phyloP scores from a whole-genome alignment of 148 eudicot genomes.

The Pharnaceum exiguum region DNA sequence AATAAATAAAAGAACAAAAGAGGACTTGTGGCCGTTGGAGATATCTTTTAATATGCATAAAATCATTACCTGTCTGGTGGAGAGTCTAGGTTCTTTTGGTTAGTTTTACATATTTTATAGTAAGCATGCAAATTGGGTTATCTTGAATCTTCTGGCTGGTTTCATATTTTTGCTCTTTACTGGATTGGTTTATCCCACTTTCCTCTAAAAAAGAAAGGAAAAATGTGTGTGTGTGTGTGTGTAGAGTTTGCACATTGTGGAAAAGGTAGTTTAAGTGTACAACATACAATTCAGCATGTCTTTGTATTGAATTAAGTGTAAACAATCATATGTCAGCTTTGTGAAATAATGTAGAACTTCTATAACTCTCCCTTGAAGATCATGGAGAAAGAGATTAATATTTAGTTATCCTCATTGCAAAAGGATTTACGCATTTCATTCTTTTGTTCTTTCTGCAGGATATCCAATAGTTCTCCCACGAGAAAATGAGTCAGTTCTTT shows the following conservation, averaged over 20 bases:
- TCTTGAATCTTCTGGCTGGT: background rate
- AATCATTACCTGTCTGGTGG: no score
- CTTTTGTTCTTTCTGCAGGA: conserved; percentile 37
- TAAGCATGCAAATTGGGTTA: background rate
- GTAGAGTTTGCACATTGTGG: no score
- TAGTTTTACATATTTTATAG: no score
- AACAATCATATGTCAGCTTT: background rate
- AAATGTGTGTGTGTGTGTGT: no score
- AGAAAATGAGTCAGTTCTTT: conserved; percentile 85
- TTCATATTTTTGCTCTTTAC: background rate
- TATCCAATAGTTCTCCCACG: conserved; percentile 82
- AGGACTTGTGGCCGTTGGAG: no score
- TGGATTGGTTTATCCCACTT: background rate
- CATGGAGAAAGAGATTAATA: background rate
- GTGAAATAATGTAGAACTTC: background rate
- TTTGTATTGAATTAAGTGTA: background rate
- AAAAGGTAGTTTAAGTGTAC: no score
- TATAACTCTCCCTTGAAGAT: background rate
- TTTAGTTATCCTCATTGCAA: conserved; percentile 6
- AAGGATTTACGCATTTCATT: background rate
- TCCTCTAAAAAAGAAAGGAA: no score
- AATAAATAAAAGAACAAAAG: background rate
- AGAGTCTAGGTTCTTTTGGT: no score
- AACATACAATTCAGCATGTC: background rate
- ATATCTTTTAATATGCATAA: no score